Conservation (phyloP, 371 early-diverging fungal species). For the Mucor indicus region DNA sequence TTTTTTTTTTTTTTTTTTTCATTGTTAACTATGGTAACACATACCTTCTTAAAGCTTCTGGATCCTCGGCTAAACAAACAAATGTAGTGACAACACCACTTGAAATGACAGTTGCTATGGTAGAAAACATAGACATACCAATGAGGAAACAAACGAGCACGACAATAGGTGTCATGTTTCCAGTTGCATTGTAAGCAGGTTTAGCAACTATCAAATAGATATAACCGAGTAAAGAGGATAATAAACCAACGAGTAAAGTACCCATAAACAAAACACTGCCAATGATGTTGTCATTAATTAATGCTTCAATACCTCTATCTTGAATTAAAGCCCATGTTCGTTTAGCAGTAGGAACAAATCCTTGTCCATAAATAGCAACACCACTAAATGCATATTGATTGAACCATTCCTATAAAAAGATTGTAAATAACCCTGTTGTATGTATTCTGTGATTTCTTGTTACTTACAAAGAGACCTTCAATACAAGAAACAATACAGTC, state of each 20-base stretch:
- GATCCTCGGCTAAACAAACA: constrained; percentile 84
- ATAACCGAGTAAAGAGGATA: constrained; percentile 54
- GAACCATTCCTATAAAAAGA: too few relatives aligned
- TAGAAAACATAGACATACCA: constrained; percentile 68
- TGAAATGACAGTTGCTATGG: constrained; percentile 68
- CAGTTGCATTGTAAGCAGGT: constrained; percentile 39
- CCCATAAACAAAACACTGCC: constrained; percentile 71
- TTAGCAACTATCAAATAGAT: constrained; percentile 41
- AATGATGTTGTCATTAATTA: constrained; percentile 88
- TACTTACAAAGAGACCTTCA: constrained; percentile 37
- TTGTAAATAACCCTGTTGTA: too few relatives aligned
- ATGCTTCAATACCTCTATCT: constrained; percentile 82
- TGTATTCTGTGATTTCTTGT: too few relatives aligned
- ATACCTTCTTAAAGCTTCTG: constrained; percentile 55
- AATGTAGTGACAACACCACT: constrained; percentile 79
- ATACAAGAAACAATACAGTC: constrained; percentile 36
- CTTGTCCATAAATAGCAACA: constrained; percentile 92
- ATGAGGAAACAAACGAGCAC: constrained; percentile 62
- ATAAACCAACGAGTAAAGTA: constrained; percentile 48
- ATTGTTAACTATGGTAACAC: constrained; percentile 3
- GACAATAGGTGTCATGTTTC: constrained; percentile 39
- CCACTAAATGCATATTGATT: constrained; percentile 88
- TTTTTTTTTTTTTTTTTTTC: neutral
- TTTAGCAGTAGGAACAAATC: constrained; percentile 78
- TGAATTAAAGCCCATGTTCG: constrained; percentile 86